These are phyloP conservation scores for Avena eriantha DNA, from an alignment of 176 grass and related monocot genomes.

Conservation along the genomic window DNA sequence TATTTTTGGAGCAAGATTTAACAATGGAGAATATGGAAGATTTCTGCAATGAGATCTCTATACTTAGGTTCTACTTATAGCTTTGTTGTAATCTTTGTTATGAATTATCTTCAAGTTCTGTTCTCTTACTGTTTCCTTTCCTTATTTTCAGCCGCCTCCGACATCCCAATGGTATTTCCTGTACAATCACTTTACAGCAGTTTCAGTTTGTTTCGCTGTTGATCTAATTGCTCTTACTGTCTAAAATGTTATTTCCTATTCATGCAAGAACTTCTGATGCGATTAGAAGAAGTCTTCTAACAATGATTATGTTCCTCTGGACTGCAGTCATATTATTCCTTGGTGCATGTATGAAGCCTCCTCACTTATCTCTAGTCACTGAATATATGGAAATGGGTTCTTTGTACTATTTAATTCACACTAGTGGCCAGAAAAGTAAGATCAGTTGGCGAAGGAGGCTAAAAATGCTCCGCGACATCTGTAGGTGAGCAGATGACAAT, in stretches of 20 bases:
- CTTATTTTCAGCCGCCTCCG: constrained; percentile 86
- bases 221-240: constrained; percentile 13
- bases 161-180: constrained; percentile 90
- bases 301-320: constrained; percentile 41
- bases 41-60: constrained; percentile 98
- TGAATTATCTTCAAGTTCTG: constrained; percentile 30
- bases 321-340: constrained; percentile 96
- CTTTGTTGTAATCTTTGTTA: constrained; percentile 23
- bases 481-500: constrained; percentile 66
- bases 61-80: constrained; percentile 75
- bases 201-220: constrained; percentile 44
- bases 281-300: constrained; percentile 13
- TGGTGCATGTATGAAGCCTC: constrained; percentile 97
- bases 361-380: constrained; percentile 88
- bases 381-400: constrained; percentile 99
- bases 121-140: constrained; percentile 43
- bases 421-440: constrained; percentile 75
- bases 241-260: constrained; percentile 35
- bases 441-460: constrained; percentile 89
- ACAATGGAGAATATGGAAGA: constrained; percentile 99
- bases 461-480: constrained; percentile 99
- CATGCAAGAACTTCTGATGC: not conserved
- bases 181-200: constrained; percentile 14
- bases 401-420: constrained; percentile 96
- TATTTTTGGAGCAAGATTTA: constrained; percentile 98